Evolutionary conservation across 1,139 yeast species (phyloP).

Genomic region (Entelexis sorbosivorans): DNA sequence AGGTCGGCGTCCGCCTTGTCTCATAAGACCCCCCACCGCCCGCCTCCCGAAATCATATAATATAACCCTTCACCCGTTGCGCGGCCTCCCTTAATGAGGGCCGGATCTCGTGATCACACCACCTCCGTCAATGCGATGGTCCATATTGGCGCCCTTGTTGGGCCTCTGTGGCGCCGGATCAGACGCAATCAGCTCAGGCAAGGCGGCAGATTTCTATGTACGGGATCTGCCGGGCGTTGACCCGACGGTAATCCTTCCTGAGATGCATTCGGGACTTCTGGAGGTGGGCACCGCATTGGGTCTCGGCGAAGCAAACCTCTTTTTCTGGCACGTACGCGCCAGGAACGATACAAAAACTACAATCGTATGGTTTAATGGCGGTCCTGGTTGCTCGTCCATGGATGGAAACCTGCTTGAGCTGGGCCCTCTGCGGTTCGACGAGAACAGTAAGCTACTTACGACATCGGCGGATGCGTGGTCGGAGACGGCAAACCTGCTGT

Average conservation of each 20-base stretch:
- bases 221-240: conserved; percentile 31
- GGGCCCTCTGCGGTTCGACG: conserved; percentile 70
- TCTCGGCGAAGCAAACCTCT: conserved; percentile 34
- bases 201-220: conserved; percentile 32
- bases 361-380: conserved; percentile 78
- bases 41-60: neutral
- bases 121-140: conserved; percentile 1
- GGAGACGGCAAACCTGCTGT: conserved; percentile 62
- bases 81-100: neutral
- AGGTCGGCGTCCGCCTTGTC: no score
- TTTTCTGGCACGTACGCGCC: conserved; percentile 54
- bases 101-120: conserved; percentile 1
- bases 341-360: conserved; percentile 26
- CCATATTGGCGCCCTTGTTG: neutral
- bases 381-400: conserved; percentile 87
- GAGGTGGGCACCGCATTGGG: conserved; percentile 36
- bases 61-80: neutral
- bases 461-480: conserved; percentile 65
- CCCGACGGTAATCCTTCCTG: conserved; percentile 27
- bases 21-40: neutral
- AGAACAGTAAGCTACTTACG: conserved; percentile 33
- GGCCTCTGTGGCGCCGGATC: neutral
- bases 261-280: conserved; percentile 35
- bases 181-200: conserved; percentile 8
- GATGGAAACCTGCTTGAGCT: conserved; percentile 92